Percentiles rank a stretch among this genome's conserved stretches.
Conservation (phyloP, 164 flowering plant genomes). For the Magnolia changhungtana region DNA sequence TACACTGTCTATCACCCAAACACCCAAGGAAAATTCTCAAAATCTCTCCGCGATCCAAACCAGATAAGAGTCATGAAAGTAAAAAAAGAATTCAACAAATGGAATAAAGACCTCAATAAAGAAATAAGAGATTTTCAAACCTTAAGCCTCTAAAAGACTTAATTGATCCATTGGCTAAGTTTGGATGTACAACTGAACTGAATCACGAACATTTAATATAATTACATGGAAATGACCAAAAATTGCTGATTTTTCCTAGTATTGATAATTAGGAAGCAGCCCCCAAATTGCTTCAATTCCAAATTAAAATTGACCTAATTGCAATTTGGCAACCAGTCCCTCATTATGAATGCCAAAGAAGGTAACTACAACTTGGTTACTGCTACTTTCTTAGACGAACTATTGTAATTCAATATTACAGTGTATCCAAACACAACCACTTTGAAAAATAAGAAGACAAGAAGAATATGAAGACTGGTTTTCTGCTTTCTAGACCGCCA, state of each 20-base stretch:
- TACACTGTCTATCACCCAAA: constrained; percentile 58
- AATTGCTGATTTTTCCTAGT: not conserved
- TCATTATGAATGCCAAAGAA: not conserved
- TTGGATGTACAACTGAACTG: not conserved
- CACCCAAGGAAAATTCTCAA: not conserved
- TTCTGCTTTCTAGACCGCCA: too few relatives aligned
- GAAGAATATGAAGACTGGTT: too few relatives aligned
- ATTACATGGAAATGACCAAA: not conserved
- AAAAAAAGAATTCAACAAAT: too few relatives aligned
- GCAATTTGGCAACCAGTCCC: not conserved
- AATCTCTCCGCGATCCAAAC: not conserved
- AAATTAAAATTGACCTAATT: too few relatives aligned
- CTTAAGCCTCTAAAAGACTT: not conserved
- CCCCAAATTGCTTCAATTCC: not conserved
- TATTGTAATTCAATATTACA: not conserved
- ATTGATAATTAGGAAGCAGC: not conserved
- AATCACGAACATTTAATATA: too few relatives aligned
- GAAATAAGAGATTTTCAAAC: not conserved
- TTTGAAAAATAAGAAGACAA: not conserved
- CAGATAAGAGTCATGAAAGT: not conserved
- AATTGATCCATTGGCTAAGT: not conserved
- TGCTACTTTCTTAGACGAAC: not conserved
- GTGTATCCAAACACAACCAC: not conserved
- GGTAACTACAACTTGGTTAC: not conserved
- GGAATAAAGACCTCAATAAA: not conserved